Base-by-base conservation (phyloP, 495 filamentous ascomycete genomes). In the Annulohypoxylon bovei region DNA sequence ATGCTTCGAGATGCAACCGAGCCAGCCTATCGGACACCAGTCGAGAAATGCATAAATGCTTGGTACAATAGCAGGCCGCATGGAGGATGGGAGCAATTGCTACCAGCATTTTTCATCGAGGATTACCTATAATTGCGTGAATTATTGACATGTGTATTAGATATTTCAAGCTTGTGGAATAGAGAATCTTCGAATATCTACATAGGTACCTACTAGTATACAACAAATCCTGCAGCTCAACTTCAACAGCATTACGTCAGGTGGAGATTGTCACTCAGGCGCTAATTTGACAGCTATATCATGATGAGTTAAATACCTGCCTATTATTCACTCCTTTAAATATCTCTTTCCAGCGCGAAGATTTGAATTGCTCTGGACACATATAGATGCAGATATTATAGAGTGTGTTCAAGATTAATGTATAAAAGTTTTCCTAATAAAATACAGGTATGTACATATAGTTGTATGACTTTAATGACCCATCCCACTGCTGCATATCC, bases 11-110 rank as follows among this genome's bases (percentile, higher is more conserved):
- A 33, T 42, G 50, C 33, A 66, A 30, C 42, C 60, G 44, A n/a
- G n/a, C n/a, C n/a, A 67, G 11, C 68, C 68, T 65, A 71, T 70
- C 55, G 56, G 58, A 63, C 44, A 22, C 9, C 16, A 22, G 27
- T 37, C 22, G 18, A 46, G 20, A 30, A 28, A 22, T 37, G 39
- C 49, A 46, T 54, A 20, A 40, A 57, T 28, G 67, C 35, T 65
- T 61, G 67, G 61, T 66, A 70, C 62, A 16, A 65, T 56, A 6
- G 33, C 25, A 53, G 20, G n/a, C 37, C 25, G 35, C 62, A 67
- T 57, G 18, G 49, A 23, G 32, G 28, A 39, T 20, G 47, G 61
- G 30, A 40, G 44, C 5, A 61, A 70, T 61, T 60, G 32, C 61
- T 53, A 56, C 54, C 67, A 59, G n/a, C 37, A 11, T 30, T 49